Evolutionary conservation across 2,329 filamentous ascomycete species (phyloP).

Genomic region (Keithomyces neogunnii): DNA sequence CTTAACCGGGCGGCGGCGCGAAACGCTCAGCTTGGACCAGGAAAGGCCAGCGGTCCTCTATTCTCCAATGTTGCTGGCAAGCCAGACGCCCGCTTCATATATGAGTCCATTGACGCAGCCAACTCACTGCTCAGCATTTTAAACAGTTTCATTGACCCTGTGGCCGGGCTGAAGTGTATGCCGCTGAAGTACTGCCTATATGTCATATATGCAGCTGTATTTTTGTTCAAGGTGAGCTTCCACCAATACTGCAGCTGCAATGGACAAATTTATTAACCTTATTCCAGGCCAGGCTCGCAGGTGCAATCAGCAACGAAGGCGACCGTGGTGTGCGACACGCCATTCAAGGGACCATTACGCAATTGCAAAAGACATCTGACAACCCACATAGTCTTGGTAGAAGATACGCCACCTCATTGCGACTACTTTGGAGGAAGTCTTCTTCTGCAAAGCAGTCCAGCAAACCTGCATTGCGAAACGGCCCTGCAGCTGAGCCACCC

Average conservation of each 20-base stretch:
- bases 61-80: conserved; percentile 49
- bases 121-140: conserved; percentile 53
- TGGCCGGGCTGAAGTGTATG: conserved; percentile 53
- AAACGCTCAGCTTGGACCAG: conserved; percentile 24
- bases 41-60: conserved; percentile 27
- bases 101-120: conserved; percentile 56
- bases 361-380: conserved; percentile 49
- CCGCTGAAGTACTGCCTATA: conserved; percentile 55
- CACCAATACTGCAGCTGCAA: too few species aligned
- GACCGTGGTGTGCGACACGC: conserved; percentile 47
- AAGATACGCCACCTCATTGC: conserved; percentile 51
- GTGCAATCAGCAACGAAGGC: conserved; percentile 46
- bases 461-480: conserved; percentile 4
- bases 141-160: conserved; percentile 50
- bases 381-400: conserved; percentile 52
- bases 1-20: conserved; percentile 34
- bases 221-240: conserved; percentile 51
- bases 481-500: conserved; percentile 14
- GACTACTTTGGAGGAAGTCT: conserved; percentile 47
- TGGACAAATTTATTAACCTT: neutral
- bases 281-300: conserved; percentile 44
- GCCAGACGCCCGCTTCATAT: conserved; percentile 58
- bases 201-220: conserved; percentile 55
- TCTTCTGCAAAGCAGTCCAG: conserved; percentile 10
- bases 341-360: conserved; percentile 49